A percentile compares a stretch with the other conserved stretches of the same genome.
Conservation (phyloP, 1,139 yeast genomes). For the Taphrina confusa region DNA sequence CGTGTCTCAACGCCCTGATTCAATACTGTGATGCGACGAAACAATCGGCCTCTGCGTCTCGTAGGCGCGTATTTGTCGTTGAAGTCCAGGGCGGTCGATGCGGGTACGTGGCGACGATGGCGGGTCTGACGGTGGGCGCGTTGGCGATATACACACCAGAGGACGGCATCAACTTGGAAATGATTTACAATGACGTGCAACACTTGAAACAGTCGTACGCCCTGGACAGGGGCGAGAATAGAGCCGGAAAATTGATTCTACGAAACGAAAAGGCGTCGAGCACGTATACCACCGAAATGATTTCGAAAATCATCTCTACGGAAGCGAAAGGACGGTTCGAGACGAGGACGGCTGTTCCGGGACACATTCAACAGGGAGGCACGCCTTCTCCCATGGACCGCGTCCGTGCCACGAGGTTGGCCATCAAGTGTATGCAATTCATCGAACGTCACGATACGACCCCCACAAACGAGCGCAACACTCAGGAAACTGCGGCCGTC, state of each 20-base stretch:
- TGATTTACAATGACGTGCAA: conserved; percentile 74
- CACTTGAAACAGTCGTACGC: conserved; percentile 68
- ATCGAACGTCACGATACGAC: conserved; percentile 55
- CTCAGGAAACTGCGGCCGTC: conserved; percentile 68
- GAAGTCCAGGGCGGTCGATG: conserved; percentile 98
- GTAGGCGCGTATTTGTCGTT: conserved; percentile 92
- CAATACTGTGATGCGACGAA: conserved; percentile 92
- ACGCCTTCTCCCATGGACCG: conserved; percentile 94
- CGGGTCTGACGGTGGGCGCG: conserved; percentile 90
- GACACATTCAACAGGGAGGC: conserved; percentile 98
- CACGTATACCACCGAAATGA: conserved; percentile 75
- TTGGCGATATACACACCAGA: conserved; percentile 93
- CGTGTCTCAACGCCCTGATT: conserved; percentile 87
- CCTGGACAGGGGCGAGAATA: conserved; percentile 74
- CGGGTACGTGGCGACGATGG: conserved; percentile 85
- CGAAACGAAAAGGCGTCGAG: conserved; percentile 83
- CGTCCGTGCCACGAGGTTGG: conserved; percentile 85
- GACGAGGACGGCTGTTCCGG: conserved; percentile 94
- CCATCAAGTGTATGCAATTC: conserved; percentile 82
- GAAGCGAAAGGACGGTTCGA: conserved; percentile 78
- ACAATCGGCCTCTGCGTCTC: conserved; percentile 90
- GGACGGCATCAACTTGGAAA: conserved; percentile 69
- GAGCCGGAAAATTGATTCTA: conserved; percentile 81
- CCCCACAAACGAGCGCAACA: conserved; percentile 36
- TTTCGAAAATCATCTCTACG: conserved; percentile 78